Conservation (phyloP, 106 monocot genomes). For the Chionographis japonica region DNA sequence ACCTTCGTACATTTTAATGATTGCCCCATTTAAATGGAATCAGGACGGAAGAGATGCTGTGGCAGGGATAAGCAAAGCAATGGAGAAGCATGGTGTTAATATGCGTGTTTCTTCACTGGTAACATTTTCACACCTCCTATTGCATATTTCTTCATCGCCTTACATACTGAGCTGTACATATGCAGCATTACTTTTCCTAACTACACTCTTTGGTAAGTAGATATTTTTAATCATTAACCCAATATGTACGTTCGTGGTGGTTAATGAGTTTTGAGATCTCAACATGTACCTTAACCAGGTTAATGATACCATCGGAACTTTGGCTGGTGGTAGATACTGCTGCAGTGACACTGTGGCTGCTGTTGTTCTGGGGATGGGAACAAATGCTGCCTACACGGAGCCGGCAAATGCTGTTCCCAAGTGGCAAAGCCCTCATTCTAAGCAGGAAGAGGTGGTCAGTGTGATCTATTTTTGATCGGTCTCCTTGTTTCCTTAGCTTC, state of each 20-base stretch:
- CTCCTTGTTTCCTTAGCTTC: not conserved
- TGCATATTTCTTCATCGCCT: not conserved
- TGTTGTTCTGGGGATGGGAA: slow-evolving; percentile 37
- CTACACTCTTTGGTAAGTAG: not conserved
- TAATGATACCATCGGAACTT: slow-evolving; percentile 47
- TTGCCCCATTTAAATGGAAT: slow-evolving; percentile 2
- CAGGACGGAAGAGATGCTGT: slow-evolving; percentile 13
- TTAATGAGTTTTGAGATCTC: slow-evolving; percentile 19
- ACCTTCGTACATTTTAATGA: not conserved
- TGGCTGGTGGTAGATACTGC: slow-evolving; percentile 46
- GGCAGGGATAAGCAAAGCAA: slow-evolving; percentile 7
- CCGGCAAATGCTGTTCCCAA: slow-evolving; percentile 33
- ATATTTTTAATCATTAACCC: not conserved
- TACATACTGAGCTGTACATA: no score
- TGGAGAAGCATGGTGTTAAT: slow-evolving; percentile 14
- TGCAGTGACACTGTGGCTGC: slow-evolving; percentile 31
- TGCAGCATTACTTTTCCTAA: not conserved
- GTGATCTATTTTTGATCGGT: not conserved
- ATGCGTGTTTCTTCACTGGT: slow-evolving; percentile 13
- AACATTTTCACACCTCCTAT: not conserved
- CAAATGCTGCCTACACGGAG: slow-evolving; percentile 54
- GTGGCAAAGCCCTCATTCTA: slow-evolving; percentile 29
- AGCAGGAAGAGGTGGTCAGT: slow-evolving; percentile 32
- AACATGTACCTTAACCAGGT: slow-evolving; percentile 17
- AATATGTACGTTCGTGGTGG: slow-evolving; percentile 59